Percentiles rank a stretch among this genome's conserved stretches.
These are phyloP conservation scores for Cryptococcus jaspeensis DNA, from an alignment of 1,284 basidiomycete species.

Conservation along the genomic window DNA sequence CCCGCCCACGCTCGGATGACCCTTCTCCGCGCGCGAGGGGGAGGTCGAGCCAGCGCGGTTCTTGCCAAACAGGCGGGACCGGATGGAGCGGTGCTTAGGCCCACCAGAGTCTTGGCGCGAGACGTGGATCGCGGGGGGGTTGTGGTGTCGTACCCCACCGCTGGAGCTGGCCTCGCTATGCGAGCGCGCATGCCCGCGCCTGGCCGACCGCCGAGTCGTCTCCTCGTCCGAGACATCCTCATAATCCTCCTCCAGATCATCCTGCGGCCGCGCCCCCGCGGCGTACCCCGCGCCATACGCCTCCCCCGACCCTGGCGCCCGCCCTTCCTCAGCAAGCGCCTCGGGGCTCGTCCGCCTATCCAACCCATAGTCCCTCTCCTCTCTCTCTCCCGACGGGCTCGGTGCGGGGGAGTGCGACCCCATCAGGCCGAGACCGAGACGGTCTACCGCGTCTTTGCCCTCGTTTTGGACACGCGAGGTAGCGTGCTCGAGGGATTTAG, in stretches of 20 bases:
- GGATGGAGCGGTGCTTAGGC: constrained; percentile 8
- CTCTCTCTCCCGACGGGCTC: not conserved
- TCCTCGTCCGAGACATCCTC: not conserved
- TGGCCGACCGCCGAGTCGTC: not conserved
- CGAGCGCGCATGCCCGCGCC: constrained; percentile 3
- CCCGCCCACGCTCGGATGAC: not conserved
- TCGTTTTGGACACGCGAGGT: constrained; percentile 27
- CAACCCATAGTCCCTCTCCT: no score
- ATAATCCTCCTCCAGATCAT: not conserved
- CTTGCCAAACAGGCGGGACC: constrained; percentile 14
- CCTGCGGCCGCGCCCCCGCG: no score
- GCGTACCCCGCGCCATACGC: not conserved
- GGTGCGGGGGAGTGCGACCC: not conserved
- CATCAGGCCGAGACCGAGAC: constrained; percentile 29
- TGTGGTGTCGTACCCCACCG: not conserved
- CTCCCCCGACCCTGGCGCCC: not conserved
- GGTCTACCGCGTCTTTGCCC: constrained; percentile 31
- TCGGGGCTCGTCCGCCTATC: not conserved
- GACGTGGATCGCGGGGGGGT: constrained; percentile 5
- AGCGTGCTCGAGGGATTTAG: constrained; percentile 30
- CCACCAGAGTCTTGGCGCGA: not conserved
- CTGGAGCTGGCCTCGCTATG: not conserved
- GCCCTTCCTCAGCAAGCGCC: not conserved
- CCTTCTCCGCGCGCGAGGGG: not conserved
- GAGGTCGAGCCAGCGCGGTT: constrained; percentile 1